Evolutionary conservation across 2,329 filamentous ascomycete species (phyloP), one percentile per base, ranked within the genome.

Genomic region (Rhinocladiella mackenziei): DNA sequence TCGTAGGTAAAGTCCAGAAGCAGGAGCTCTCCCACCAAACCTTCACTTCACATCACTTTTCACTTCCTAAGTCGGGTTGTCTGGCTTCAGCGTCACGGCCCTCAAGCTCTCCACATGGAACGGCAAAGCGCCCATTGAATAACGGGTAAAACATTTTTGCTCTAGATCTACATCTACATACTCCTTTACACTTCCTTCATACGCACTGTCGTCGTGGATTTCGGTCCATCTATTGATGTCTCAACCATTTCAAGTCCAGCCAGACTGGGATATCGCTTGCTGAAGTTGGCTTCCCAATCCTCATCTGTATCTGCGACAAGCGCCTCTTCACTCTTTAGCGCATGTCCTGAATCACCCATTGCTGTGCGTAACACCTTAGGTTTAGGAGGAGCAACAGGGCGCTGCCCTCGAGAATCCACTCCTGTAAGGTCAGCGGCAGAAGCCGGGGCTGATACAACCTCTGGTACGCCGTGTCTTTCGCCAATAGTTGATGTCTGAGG

Each of bases 171-270:
- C 10, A 9, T n/a, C 18, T 20, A 10, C 19, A 22, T 4, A 22
- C 32, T 35, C 19, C 18, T 26, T 37, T 64, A 69, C 46, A 71
- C 63, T 56, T 71, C 68, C 50, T 64, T 65, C 8, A 66, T 70
- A 45, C 66, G 60, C 40, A 70, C 39, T 15, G 38, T 43, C 45
- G 46, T 60, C 59, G 18, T 62, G 54, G 30, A 39, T 63, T 66
- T 34, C 61, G 62, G 35, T 32, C 65, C 52, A 47, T 68, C 67
- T 37, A 74, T 72, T 55, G 78, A 84, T 48, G 81, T 78, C 67
- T 92, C 86, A n/a, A 88, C 84, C 81, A 91, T 86, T 69, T 96
- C 89, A 56, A 96, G 78, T 7, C 87, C 78, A 43, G 81, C 83
- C 46, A 97, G 69, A 61, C 85, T 94, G 1, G 91, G 91, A 65